Conservation (phyloP, 1,284 basidiomycete genomes). For the Austroboletus novae-zelandiae region DNA sequence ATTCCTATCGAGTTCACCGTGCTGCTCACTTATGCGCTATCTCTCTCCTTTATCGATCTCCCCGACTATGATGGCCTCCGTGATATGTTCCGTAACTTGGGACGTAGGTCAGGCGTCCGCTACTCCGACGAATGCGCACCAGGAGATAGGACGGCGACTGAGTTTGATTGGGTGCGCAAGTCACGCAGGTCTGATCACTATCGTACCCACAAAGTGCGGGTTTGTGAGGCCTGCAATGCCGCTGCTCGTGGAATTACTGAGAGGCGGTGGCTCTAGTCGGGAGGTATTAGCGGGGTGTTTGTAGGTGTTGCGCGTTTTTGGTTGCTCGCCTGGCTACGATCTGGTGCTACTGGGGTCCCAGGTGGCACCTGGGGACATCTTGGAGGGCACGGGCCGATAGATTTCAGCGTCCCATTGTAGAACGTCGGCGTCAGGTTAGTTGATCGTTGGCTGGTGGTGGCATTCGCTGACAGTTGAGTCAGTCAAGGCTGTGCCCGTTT, state of each 20-base stretch:
- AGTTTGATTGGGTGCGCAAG: slow-evolving; percentile 30
- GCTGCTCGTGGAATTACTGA: slow-evolving; percentile 25
- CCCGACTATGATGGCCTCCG: slow-evolving; percentile 89
- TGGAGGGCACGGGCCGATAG: background rate
- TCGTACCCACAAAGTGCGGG: slow-evolving; percentile 26
- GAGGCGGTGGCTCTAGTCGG: slow-evolving; percentile 27
- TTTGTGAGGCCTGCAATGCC: slow-evolving; percentile 34
- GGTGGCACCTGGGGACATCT: slow-evolving; percentile 1
- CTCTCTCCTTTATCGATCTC: slow-evolving; percentile 85
- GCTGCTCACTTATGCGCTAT: slow-evolving; percentile 82
- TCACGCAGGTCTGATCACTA: slow-evolving; percentile 10
- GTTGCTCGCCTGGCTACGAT: background rate
- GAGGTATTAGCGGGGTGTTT: slow-evolving; percentile 2
- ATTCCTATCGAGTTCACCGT: slow-evolving; percentile 88
- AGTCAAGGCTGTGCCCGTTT: slow-evolving; percentile 1
- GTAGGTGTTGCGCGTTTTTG: slow-evolving; percentile 1
- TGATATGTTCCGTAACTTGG: slow-evolving; percentile 72
- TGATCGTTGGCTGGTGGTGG: background rate
- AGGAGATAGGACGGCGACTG: slow-evolving; percentile 34
- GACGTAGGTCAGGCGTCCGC: slow-evolving; percentile 48
- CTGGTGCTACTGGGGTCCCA: background rate
- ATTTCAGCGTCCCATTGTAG: background rate
- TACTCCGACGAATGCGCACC: slow-evolving; percentile 51
- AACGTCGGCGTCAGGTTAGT: slow-evolving; percentile 9
- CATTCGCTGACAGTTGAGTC: background rate